Evolutionary conservation across 2,329 filamentous ascomycete species (phyloP), one percentile per base, ranked within the genome.

Genomic region (Colletotrichum ledebouriae): DNA sequence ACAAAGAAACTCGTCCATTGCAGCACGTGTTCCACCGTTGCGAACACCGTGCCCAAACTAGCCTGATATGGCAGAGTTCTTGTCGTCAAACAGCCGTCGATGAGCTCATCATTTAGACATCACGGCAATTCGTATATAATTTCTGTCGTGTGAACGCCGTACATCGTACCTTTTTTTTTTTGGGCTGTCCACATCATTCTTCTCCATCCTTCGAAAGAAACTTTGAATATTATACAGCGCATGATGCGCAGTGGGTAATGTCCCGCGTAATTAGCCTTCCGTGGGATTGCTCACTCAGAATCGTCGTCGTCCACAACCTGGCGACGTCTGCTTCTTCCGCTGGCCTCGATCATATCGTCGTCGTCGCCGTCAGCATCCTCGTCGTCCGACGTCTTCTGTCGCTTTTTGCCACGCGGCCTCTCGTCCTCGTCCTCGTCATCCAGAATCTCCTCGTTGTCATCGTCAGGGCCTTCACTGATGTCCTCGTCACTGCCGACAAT

Each of bases 401-500:
- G 84, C 56, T 82, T 81, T 79, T 88, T 88, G 53, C 79, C 78
- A 9, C 79, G 79, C 15, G 82, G 82, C 13, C 73, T 73, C 67
- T 81, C 79, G 6, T 82, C 81, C 22, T 83, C 82, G 0, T 86
- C 84, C 0, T 86, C 84, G 10, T 87, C 85, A n/a, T 86, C 84
- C 42, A 85, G 73, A 3, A 86, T 71, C 59, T 87, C 86, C 63
- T 89, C 88, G 5, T 92, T 90, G 25, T 86, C 87, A 42, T 85
- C 86, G 59, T 85, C 86, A 6, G 89, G 88, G 39, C 86, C 88
- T 3, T 84, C 87, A 37, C 86, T 88, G 67, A 83, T 80, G 46
- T 87, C 88, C 47, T 94, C 92, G 72, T 94, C 92, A 73, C 90
- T 94, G 3, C 84, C 85, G 3, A 91, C 92, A 63, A 95, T 86